Conservation (phyloP, 75 land plant genomes). For the Adiantum capillusveneris region DNA sequence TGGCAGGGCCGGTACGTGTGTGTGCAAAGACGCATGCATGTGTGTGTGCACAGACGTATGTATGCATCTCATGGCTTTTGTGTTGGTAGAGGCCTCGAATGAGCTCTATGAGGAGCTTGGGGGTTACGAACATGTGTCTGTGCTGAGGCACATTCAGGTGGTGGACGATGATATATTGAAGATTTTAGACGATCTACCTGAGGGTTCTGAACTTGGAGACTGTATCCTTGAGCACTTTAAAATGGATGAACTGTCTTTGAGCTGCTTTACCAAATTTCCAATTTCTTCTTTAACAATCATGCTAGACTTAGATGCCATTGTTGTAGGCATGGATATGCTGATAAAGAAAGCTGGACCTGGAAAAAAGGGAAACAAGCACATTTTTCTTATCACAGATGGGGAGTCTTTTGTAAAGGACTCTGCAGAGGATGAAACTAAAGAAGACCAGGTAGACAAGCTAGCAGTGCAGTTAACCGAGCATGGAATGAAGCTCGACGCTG, state of each 20-base stretch:
- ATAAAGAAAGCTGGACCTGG: constrained; percentile 64
- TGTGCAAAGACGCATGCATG: no score
- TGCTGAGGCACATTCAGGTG: constrained; percentile 49
- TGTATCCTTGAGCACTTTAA: constrained; percentile 73
- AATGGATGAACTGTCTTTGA: not conserved
- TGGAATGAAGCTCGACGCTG: constrained; percentile 72
- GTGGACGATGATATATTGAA: constrained; percentile 58
- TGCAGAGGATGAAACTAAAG: constrained; percentile 65
- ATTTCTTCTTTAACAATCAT: not conserved
- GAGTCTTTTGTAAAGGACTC: constrained; percentile 63
- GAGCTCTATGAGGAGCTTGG: constrained; percentile 79
- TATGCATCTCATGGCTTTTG: not conserved
- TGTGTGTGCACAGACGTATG: no score
- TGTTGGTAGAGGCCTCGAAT: constrained; percentile 63
- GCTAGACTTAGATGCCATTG: constrained; percentile 90
- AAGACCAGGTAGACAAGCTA: constrained; percentile 69
- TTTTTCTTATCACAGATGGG: constrained; percentile 76
- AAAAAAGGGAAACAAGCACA: constrained; percentile 67
- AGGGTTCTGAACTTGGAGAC: constrained; percentile 58
- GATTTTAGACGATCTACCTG: constrained; percentile 38
- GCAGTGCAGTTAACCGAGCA: constrained; percentile 51
- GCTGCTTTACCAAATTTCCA: not conserved
- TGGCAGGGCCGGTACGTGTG: no score
- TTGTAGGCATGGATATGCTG: constrained; percentile 90
- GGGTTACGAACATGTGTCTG: constrained; percentile 72